Evolutionary conservation across 2,329 filamentous ascomycete species (phyloP), one percentile per base, ranked within the genome.

Genomic region (Ophiostoma angusticollis): DNA sequence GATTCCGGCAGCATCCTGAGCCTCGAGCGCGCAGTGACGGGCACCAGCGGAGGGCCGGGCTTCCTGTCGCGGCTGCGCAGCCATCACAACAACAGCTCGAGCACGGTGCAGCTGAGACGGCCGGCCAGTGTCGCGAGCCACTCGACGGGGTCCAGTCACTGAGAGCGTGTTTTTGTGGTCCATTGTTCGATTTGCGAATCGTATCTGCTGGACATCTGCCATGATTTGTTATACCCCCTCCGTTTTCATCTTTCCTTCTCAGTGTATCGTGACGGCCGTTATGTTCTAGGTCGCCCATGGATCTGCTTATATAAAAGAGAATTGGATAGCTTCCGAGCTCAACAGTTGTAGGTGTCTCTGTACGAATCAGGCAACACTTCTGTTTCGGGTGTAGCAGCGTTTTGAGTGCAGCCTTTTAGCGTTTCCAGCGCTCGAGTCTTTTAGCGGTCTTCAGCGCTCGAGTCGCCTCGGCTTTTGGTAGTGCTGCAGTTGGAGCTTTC

Each of bases 1-100:
- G 31, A 49, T 45, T 14, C 53, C 51, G 7, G 54, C 57, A 30
- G 37, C 24, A 31, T 36, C 5, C 2, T 18, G 12, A 27, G 27
- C 17, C 14, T 23, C 7, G 31, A 33, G 9, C 17, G 18, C 8
- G n/a, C 16, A 16, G 27, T 9, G 11, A 6, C 27, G 6, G 18
- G 31, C 17, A 24, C 28, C 21, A 17, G 28, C 18, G 25, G 35
- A 6, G 34, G 45, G 31, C 35, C 38, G 18, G 37, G 44, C 5
- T 36, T 48, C 22, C 13, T 47, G 18, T 39, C 44, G 6, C 28
- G 42, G 2, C 39, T 48, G 13, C 46, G 46, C 31, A 41, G 33
- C 17, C 30, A 37, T 22, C 40, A 35, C 35, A 31, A 34, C 33
- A 17, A 31, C 43, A 22, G 22, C 30, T 9, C 23, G 8, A 27